Conservation (phyloP, 1,284 basidiomycete genomes). For the Cutaneotrichosporon sp. region DNA sequence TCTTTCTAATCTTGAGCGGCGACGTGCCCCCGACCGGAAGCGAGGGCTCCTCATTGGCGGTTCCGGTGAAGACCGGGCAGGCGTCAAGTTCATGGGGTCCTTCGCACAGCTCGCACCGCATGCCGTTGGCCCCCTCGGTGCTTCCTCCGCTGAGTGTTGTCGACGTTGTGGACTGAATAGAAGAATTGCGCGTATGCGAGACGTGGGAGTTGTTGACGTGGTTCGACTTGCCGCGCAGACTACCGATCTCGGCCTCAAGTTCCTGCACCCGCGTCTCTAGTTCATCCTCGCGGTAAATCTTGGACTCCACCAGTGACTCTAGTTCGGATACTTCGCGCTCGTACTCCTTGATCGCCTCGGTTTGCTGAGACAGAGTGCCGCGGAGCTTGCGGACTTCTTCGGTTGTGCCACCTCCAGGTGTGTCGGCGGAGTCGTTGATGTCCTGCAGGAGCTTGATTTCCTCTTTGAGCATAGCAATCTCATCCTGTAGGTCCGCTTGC, state of each 20-base stretch:
- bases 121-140: not conserved
- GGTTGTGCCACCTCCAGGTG: not conserved
- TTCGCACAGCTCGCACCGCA: constrained; percentile 44
- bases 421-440: constrained; percentile 15
- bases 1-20: constrained; percentile 23
- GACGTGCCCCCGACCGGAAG: constrained; percentile 10
- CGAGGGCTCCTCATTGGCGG: constrained; percentile 19
- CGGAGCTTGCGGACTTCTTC: constrained; percentile 35
- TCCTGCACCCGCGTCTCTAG: constrained; percentile 77
- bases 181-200: not conserved
- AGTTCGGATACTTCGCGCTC: constrained; percentile 87
- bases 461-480: constrained; percentile 62
- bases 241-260: constrained; percentile 52
- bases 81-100: constrained; percentile 46
- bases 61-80: constrained; percentile 45
- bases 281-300: constrained; percentile 93
- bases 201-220: not conserved
- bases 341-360: constrained; percentile 52
- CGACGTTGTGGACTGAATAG: constrained; percentile 5
- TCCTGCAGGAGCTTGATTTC: constrained; percentile 40
- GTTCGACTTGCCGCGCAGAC: not conserved
- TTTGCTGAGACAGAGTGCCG: constrained; percentile 20
- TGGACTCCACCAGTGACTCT: constrained; percentile 81
- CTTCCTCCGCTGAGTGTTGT: constrained; percentile 4
- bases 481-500: constrained; percentile 66